Evolutionary conservation across 257 asterid species (phyloP).

Genomic region (Solanum appendiculatum): DNA sequence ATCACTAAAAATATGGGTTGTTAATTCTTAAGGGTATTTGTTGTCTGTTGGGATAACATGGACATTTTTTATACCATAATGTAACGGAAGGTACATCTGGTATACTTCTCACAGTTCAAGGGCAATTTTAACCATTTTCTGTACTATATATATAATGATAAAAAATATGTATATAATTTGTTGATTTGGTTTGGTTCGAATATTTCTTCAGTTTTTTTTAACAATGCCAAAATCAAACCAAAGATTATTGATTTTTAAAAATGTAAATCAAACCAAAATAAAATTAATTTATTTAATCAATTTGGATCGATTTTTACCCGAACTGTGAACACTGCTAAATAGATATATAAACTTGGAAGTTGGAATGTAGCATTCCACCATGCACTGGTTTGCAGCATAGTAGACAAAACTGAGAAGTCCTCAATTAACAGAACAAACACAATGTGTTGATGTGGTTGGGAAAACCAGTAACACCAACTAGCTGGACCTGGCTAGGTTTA

Average conservation of each 20-base stretch:
- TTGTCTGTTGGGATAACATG: too few species aligned
- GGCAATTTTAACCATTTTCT: too few species aligned
- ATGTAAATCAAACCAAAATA: not conserved
- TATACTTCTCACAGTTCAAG: too few species aligned
- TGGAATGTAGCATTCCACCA: not conserved
- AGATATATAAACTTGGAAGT: not conserved
- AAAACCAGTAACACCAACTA: not conserved
- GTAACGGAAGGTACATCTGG: too few species aligned
- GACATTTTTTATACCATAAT: too few species aligned
- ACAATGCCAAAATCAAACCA: not conserved
- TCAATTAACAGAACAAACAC: not conserved
- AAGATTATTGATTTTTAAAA: too few species aligned
- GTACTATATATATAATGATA: too few species aligned
- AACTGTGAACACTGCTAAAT: not conserved
- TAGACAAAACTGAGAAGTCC: not conserved
- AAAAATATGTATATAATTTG: too few species aligned
- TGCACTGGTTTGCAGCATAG: not conserved
- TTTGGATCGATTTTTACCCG: not conserved
- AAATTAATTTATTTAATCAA: not conserved
- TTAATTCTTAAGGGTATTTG: too few species aligned
- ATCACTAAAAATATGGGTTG: too few species aligned
- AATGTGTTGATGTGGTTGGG: not conserved
- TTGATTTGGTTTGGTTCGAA: not conserved
- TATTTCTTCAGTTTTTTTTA: not conserved
- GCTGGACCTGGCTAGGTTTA: not conserved